phyloP scores from a whole-genome alignment of 2,329 filamentous ascomycete species.

The Anthostomella pinea region DNA sequence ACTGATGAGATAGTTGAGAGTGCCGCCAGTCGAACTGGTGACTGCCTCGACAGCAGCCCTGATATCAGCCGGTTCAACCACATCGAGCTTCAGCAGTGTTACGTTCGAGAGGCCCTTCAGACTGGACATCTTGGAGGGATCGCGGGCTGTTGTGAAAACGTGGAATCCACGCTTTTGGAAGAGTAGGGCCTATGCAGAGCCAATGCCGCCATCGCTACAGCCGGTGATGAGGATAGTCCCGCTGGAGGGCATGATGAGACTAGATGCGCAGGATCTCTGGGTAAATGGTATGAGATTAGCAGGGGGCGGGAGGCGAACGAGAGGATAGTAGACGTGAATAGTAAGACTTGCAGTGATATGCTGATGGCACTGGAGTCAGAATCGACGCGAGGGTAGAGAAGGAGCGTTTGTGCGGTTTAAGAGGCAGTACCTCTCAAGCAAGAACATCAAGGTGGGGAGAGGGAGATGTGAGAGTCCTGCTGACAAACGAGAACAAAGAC shows the following conservation, averaged over 20 bases:
- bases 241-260: slow-evolving; percentile 11
- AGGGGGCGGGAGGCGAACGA: too few relatives aligned
- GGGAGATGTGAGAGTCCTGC: too few relatives aligned
- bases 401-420: too few relatives aligned
- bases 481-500: too few relatives aligned
- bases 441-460: too few relatives aligned
- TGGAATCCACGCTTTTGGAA: slow-evolving; percentile 24
- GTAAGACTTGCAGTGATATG: too few relatives aligned
- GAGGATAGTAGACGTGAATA: too few relatives aligned
- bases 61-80: slow-evolving; percentile 21
- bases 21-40: slow-evolving; percentile 18
- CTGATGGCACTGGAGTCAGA: too few relatives aligned
- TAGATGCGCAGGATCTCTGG: too few relatives aligned
- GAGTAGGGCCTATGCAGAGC: slow-evolving; percentile 21
- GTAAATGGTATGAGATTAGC: too few relatives aligned
- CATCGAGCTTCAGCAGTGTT: slow-evolving; percentile 23
- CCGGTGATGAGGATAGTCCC: slow-evolving; percentile 29
- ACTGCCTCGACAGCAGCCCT: slow-evolving; percentile 20
- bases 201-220: slow-evolving; percentile 30
- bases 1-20: slow-evolving; percentile 24
- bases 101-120: slow-evolving; percentile 22
- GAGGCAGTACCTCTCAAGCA: too few relatives aligned
- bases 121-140: slow-evolving; percentile 18
- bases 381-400: too few relatives aligned
- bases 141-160: slow-evolving; percentile 27